Evolutionary conservation across 257 asterid genomes (phyloP), one percentile per base, ranked within the genome.

Genomic region (Fraxinus pennsylvanica): DNA sequence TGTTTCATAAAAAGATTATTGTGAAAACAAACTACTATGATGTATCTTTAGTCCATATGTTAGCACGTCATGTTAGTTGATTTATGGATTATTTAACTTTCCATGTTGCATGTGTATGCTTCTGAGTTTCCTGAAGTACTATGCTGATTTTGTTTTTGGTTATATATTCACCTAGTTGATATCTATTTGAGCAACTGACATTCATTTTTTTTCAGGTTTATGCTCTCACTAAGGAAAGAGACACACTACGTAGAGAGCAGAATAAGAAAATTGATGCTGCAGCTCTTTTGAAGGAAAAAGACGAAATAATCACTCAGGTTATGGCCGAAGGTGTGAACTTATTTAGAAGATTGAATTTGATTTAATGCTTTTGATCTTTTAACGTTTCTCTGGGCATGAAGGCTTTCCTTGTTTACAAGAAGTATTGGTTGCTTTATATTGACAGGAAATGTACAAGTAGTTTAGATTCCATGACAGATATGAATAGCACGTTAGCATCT

Each of bases 261-360:
- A 94, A 68, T 84, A 92, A 82, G 86, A 94, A 89, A 85, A 94
- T 90, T 86, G 98, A 94, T 79, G 96, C 97, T 74, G 97, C 97
- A 80, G 97, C 94, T 80, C 96, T 94, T 89, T 82, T 94, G 87
- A 94, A 94, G 92, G 98, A 92, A 80, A 94, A 94, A 78, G 98
- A 94, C 76, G 98, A 94, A 86, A 92, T 94, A 78, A 94, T 94
- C 82, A 92, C 78, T 81, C 98, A 94, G 89, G 97, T 94, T 79
- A 94, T 92, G 97, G 98, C 96, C 63, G 98, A 92, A 94, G 98
- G 98, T 94, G 77, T 59, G 89, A 30, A 68, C 9, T 63, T 63
- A 27, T 9, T 63, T 22, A 63, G 17, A 22, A 25, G 15, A 63
- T 27, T 63, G 69, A 63, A 22, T 63, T 63, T 63, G 33, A 27